A percentile compares a stretch with the other conserved stretches of the same genome.
These are phyloP conservation scores for Collybia sp. DNA, from an alignment of 768 basidiomycete genomes.

Conservation along the genomic window DNA sequence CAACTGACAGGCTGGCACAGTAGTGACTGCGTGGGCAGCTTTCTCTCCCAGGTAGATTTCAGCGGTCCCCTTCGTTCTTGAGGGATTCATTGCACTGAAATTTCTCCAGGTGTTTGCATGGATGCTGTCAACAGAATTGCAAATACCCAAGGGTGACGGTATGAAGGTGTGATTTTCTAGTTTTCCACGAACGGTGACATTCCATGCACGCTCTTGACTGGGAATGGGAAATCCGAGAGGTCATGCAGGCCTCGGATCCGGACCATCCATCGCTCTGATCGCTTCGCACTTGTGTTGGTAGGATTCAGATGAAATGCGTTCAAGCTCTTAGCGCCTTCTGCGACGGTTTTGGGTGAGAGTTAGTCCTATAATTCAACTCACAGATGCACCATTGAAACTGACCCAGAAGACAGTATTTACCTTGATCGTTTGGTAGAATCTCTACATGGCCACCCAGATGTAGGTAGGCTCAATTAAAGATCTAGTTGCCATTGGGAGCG, in stretches of 20 bases:
- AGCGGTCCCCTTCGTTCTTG: conserved; percentile 69
- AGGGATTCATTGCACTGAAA: conserved; percentile 60
- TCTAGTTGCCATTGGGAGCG: not conserved
- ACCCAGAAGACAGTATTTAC: conserved; percentile 91
- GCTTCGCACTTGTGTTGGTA: conserved; percentile 39
- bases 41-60: conserved; percentile 63
- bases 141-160: conserved; percentile 10
- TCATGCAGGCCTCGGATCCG: conserved; percentile 38
- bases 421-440: conserved; percentile 89
- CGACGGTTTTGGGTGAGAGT: conserved; percentile 4
- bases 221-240: conserved; percentile 48
- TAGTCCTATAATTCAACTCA: not conserved
- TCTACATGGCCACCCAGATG: conserved; percentile 54
- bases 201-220: conserved; percentile 34
- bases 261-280: conserved; percentile 41
- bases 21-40: conserved; percentile 56
- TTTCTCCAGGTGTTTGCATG: conserved; percentile 53
- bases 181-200: conserved; percentile 55
- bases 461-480: conserved; percentile 17
- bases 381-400: conserved; percentile 82
- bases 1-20: conserved; percentile 50
- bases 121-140: not conserved
- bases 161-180: conserved; percentile 52
- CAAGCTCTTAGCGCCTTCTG: conserved; percentile 12
- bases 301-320: conserved; percentile 12